Evolutionary conservation across 169 alveolate genomes (phyloP).

Genomic region (Eimeria acervulina): DNA sequence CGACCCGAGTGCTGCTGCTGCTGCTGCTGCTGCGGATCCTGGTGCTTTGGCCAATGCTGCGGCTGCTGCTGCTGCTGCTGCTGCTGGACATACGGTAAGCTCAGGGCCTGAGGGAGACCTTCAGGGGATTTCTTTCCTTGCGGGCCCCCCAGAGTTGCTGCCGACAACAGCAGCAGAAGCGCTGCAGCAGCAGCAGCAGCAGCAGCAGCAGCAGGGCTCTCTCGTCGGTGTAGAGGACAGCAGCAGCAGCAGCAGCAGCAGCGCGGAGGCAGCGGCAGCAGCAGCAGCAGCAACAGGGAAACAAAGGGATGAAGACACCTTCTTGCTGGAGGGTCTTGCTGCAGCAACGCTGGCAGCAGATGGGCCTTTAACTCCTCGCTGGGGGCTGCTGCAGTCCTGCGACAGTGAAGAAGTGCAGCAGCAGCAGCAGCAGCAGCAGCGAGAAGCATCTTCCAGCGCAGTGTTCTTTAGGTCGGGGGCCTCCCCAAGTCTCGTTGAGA

Average conservation of each 20-base stretch:
- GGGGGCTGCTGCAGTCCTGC: slow-evolving; percentile 44
- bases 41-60: slow-evolving; percentile 37
- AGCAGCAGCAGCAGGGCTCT: no score
- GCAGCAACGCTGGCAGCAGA: slow-evolving; percentile 22
- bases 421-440: slow-evolving; percentile 61
- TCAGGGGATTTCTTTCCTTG: neutral
- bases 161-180: slow-evolving; percentile 48
- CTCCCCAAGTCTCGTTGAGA: neutral
- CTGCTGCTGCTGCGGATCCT: neutral
- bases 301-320: slow-evolving; percentile 16
- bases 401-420: neutral
- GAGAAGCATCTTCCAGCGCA: neutral
- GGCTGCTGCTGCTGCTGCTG: neutral
- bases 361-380: slow-evolving; percentile 37
- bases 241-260: no score
- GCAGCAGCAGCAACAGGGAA: slow-evolving; percentile 4
- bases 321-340: neutral
- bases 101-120: slow-evolving; percentile 11
- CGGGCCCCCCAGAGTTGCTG: slow-evolving; percentile 27
- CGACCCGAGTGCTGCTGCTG: no score
- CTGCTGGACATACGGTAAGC: slow-evolving; percentile 2
- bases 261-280: neutral
- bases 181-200: no score
- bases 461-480: neutral
- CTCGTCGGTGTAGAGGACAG: no score